Base-by-base conservation (phyloP, 2,329 filamentous ascomycete genomes). In the Paecilomyces sp. region DNA sequence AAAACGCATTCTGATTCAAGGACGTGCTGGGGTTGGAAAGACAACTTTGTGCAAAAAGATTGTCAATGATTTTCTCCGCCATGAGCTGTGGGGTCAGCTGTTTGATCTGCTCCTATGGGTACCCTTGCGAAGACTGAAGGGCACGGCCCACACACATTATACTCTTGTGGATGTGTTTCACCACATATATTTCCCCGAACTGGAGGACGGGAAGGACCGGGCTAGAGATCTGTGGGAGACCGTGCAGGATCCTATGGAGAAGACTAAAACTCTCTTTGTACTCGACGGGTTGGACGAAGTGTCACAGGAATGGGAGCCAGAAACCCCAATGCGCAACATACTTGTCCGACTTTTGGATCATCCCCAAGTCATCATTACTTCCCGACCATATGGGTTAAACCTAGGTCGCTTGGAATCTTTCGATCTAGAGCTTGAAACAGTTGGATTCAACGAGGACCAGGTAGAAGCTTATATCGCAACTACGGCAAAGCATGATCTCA, bases 261-360 rank as follows among this genome's bases (percentile, higher is more conserved):
- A 55, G 18, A 31, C 31, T 31, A 55, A 56, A 54, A 75, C 69
- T 24, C 64, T 79, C 1, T 76, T 79, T 56, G 53, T 79, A n/a
- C 73, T 79, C 22, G 76, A 79, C 61, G 76, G 76, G 5, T 58
- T 77, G 9, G 76, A 79, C 57, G 76, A 79, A 69, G 64, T 77
- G 18, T 67, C 65, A 3, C 47, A 67, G 57, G 62, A 63, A 7
- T 50, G 69, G 34, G 7, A 63, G 68, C 13, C 67, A 68, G 18
- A 66, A 36, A 36, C 34, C 34, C 34, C 34, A 36, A 36, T 36
- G 9, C 34, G 34, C 34, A 36, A 36, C 2, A 2, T 36, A 13
- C 34, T 36, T 36, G 9, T 36, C 8, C 34, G 34, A 13, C 34
- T 36, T 36, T 36, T 36, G 34, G 34, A 36, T 36, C 34, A 36